A percentile compares a stretch with the other conserved stretches of the same genome.
Evolutionary conservation across 2,329 filamentous ascomycete species (phyloP).

Genomic region (Hypoxylon sp.): DNA sequence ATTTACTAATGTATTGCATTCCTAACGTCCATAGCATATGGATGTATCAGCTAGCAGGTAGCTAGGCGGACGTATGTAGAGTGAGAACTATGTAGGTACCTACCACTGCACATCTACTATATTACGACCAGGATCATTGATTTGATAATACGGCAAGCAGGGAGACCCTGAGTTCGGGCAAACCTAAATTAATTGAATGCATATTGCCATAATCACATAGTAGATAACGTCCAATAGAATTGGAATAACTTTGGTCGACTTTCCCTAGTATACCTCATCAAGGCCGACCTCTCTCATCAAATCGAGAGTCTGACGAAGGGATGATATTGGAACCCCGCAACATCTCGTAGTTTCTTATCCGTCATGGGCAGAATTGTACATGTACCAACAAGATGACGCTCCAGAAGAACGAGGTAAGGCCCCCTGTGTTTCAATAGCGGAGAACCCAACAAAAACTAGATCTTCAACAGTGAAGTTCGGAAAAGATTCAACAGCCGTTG

Average conservation of each 20-base stretch:
- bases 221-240: background rate
- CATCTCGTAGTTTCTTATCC: background rate
- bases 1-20: slow-evolving; percentile 9
- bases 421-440: background rate
- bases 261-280: slow-evolving; percentile 20
- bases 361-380: background rate
- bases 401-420: background rate
- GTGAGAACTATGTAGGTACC: too few species aligned
- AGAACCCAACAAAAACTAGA: background rate
- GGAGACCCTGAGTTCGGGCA: slow-evolving; percentile 25
- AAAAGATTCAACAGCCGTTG: too few species aligned
- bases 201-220: slow-evolving; percentile 16
- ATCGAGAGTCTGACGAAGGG: slow-evolving; percentile 30
- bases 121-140: background rate
- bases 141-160: slow-evolving; percentile 22
- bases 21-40: background rate
- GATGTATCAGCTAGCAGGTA: too few species aligned
- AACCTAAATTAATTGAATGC: slow-evolving; percentile 32
- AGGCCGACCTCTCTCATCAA: slow-evolving; percentile 8
- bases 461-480: too few species aligned
- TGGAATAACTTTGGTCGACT: slow-evolving; percentile 3
- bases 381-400: background rate
- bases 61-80: slow-evolving; percentile 9
- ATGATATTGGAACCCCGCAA: slow-evolving; percentile 34
- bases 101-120: slow-evolving; percentile 17